phyloP scores from a whole-genome alignment of 2,329 filamentous ascomycete genomes.

The Paramyrothecium sp. region DNA sequence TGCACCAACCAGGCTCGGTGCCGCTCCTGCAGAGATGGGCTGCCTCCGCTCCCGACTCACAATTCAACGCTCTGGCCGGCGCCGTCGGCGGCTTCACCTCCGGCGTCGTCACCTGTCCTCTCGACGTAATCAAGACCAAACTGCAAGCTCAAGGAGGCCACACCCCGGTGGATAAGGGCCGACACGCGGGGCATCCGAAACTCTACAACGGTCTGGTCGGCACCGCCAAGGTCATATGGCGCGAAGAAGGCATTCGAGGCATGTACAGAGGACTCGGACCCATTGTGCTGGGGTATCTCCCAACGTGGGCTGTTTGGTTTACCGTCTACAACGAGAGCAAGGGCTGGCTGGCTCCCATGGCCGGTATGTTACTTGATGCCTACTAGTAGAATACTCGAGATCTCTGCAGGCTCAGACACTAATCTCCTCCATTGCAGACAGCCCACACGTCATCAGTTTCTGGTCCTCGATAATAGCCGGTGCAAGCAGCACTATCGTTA shows the following conservation, averaged over 20 bases:
- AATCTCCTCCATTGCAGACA: conserved; percentile 48
- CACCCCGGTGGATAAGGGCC: conserved; percentile 46
- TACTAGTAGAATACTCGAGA: neutral
- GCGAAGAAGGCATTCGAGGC: conserved; percentile 82
- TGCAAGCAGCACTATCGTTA: conserved; percentile 87
- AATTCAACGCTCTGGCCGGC: conserved; percentile 82
- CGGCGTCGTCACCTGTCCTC: conserved; percentile 90
- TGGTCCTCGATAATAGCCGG: conserved; percentile 90
- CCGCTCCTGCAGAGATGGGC: conserved; percentile 57
- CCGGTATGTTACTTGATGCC: conserved; percentile 45
- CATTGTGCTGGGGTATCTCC: conserved; percentile 92
- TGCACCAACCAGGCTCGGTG: conserved; percentile 27
- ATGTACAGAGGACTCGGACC: conserved; percentile 93
- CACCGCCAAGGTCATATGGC: conserved; percentile 82
- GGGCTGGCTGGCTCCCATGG: conserved; percentile 64
- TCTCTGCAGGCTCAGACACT: conserved; percentile 10
- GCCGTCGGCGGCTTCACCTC: conserved; percentile 89
- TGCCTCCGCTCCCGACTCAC: conserved; percentile 53
- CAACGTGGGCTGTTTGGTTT: conserved; percentile 98
- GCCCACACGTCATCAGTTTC: conserved; percentile 75
- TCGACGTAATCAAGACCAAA: conserved; percentile 99
- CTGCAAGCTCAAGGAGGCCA: conserved; percentile 93
- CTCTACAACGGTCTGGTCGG: conserved; percentile 86
- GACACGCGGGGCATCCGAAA: conserved; percentile 49
- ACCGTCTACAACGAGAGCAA: conserved; percentile 93